These are phyloP conservation scores for Acanthamoeba royreba DNA, from an alignment of 208 protist genomes.

Conservation along the genomic window DNA sequence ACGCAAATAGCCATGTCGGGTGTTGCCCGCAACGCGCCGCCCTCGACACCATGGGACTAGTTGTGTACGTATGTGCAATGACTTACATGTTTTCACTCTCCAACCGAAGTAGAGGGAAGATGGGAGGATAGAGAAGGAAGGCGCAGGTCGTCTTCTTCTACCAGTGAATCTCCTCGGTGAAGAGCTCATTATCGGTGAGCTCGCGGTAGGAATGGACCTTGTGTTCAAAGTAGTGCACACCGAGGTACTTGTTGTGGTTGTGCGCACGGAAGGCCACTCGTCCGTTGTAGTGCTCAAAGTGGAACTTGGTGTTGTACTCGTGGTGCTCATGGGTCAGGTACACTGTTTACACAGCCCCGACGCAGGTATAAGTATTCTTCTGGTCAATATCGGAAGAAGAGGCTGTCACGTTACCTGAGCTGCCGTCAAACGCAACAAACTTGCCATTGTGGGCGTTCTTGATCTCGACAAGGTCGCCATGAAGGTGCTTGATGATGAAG, in stretches of 20 bases:
- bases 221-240: background rate
- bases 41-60: too few species aligned
- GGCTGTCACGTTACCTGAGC: background rate
- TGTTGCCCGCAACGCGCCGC: too few species aligned
- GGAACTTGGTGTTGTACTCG: slow-evolving; percentile 28
- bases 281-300: background rate
- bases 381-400: too few species aligned
- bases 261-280: background rate
- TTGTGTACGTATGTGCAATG: too few species aligned
- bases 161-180: background rate
- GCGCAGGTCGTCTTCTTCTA: background rate
- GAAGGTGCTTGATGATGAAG: slow-evolving; percentile 11
- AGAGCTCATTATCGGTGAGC: background rate
- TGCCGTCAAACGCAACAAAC: background rate
- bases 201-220: background rate
- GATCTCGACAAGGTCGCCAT: background rate
- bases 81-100: too few species aligned
- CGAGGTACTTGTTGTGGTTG: slow-evolving; percentile 15
- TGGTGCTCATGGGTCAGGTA: slow-evolving; percentile 25
- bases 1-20: too few species aligned
- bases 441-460: background rate
- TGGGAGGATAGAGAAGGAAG: too few species aligned
- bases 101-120: too few species aligned
- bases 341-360: background rate
- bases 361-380: background rate